Base-by-base conservation (phyloP, 2,329 filamentous ascomycete species). In the Cladosporium phlei region DNA sequence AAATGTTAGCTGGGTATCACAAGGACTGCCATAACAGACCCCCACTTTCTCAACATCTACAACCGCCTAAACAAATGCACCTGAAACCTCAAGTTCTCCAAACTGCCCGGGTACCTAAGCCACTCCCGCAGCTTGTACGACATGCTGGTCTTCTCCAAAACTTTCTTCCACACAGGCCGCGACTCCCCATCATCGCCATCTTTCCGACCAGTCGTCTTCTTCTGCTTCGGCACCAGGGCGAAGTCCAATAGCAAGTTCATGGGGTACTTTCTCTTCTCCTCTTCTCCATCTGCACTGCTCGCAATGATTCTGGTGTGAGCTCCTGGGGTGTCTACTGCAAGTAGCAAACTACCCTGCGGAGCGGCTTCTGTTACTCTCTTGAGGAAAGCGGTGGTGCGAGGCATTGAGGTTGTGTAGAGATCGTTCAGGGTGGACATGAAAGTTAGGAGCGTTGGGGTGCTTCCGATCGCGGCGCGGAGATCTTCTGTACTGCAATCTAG, bases 31-130 rank as follows among this genome's bases (percentile, higher is more conserved):
- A n/a, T n/a, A n/a, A n/a, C n/a, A n/a, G n/a, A n/a, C n/a, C n/a
- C n/a, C n/a, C n/a, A n/a, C n/a, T n/a, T n/a, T n/a, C n/a, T 10
- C 5, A 25, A n/a, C 11, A 16, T 8, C 25, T 27, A 45, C 21
- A 37, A 20, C 10, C 46, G 46, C 46, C 69, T 66, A 61, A 95
- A 97, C 12, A 96, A 63, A 70, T 96, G 89, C 57, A 95, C 74
- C 67, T 97, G 91, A 66, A 91, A 95, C 37, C 90, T 81, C 90
- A 96, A 95, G 63, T 96, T 88, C 70, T 97, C 91, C 61, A 97
- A 69, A 42, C 82, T 77, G 58, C 96, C 88, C 6, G 89, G 85
- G 68, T 96, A 97, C 30, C 75, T 72, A 54, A 96, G 67, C 12
- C 55, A 62, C n/a, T 62, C 58, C 6, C 65, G 62, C 27, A 95